Evolutionary conservation across 768 basidiomycete species (phyloP).

Genomic region (Agrocybe pediades): DNA sequence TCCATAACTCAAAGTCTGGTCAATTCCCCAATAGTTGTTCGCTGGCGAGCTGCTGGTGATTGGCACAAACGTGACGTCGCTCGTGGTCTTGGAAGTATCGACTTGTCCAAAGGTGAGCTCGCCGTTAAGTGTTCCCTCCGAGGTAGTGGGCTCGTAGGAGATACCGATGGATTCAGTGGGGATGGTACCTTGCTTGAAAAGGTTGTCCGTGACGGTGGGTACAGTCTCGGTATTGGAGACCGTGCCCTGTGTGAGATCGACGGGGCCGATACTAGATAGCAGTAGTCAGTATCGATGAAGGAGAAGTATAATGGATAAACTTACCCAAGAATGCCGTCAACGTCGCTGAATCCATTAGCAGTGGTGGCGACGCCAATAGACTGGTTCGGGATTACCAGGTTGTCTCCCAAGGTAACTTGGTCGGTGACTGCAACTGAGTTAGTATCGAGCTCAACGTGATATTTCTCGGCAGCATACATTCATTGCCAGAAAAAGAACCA

Average conservation of each 20-base stretch:
- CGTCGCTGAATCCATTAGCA: constrained; percentile 18
- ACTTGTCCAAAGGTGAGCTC: constrained; percentile 57
- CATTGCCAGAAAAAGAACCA: constrained; percentile 52
- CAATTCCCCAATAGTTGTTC: constrained; percentile 52
- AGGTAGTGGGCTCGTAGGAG: constrained; percentile 51
- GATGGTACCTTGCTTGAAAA: constrained; percentile 49
- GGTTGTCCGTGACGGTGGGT: constrained; percentile 62
- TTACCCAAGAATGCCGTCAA: constrained; percentile 22
- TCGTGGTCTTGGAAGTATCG: constrained; percentile 35
- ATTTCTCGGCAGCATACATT: constrained; percentile 36
- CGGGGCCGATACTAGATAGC: constrained; percentile 17
- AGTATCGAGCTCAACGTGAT: background rate
- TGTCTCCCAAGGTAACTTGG: constrained; percentile 41
- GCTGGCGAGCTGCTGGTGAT: constrained; percentile 47
- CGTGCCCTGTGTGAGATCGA: constrained; percentile 30
- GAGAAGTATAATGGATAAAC: background rate
- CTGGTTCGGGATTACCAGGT: constrained; percentile 20
- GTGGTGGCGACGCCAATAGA: constrained; percentile 20
- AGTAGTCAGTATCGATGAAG: background rate
- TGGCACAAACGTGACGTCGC: constrained; percentile 31
- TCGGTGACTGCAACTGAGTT: constrained; percentile 39
- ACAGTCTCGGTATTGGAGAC: constrained; percentile 38
- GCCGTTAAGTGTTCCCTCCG: constrained; percentile 40
- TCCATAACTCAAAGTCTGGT: constrained; percentile 49
- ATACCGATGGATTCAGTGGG: constrained; percentile 47